Conservation (phyloP, 257 asterid species). For the Scutellaria barbata region DNA sequence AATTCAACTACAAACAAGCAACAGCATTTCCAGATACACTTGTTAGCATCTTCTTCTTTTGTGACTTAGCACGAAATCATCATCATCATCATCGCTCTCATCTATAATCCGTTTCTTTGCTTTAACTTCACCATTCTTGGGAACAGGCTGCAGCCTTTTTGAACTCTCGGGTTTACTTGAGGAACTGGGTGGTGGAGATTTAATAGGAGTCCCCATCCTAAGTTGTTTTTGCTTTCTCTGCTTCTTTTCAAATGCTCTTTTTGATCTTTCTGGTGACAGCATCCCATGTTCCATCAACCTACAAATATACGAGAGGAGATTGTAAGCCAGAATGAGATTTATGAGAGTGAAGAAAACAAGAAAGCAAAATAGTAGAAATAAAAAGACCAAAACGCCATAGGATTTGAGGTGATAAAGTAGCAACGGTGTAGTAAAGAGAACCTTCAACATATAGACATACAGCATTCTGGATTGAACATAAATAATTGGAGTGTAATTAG, state of each 20-base stretch:
- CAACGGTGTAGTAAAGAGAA: no score
- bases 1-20: conserved; percentile 27
- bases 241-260: conserved; percentile 75
- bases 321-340: neutral
- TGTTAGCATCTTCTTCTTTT: conserved; percentile 69
- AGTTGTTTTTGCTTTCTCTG: conserved; percentile 85
- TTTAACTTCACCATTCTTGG: conserved; percentile 66
- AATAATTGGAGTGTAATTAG: no score
- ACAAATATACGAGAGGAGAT: conserved; percentile 2
- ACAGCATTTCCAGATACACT: conserved; percentile 9
- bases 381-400: neutral
- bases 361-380: neutral
- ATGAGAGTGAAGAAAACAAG: no score
- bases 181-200: conserved; percentile 57
- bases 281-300: conserved; percentile 97
- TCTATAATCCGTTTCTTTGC: conserved; percentile 56
- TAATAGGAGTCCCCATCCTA: conserved; percentile 68
- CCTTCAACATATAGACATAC: no score
- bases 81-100: conserved; percentile 63
- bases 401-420: no score
- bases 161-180: conserved; percentile 65
- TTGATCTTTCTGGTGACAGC: conserved; percentile 80
- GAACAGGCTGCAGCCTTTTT: conserved; percentile 47
- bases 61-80: conserved; percentile 66
- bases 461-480: no score